Conservation (phyloP, 2,329 filamentous ascomycete genomes). For the Sphaerulina vaccinii region DNA sequence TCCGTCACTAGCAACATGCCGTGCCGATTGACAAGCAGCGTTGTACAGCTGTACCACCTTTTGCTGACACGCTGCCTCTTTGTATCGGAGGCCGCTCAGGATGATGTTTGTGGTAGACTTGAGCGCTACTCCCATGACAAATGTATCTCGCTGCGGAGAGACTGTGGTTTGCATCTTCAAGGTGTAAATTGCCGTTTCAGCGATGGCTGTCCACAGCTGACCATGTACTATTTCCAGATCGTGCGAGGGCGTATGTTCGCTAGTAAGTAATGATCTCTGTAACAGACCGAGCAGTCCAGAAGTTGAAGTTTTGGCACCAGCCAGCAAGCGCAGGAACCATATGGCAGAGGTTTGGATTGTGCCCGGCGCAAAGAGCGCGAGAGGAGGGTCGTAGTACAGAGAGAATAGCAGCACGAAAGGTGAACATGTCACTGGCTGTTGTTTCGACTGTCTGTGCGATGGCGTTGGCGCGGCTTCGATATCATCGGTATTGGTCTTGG, state of each 20-base stretch:
- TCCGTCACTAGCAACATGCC: slow-evolving; percentile 64
- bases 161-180: slow-evolving; percentile 12
- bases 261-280: slow-evolving; percentile 19
- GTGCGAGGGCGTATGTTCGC: background rate
- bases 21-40: slow-evolving; percentile 51
- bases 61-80: background rate
- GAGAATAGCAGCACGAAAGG: slow-evolving; percentile 58
- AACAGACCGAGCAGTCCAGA: slow-evolving; percentile 21
- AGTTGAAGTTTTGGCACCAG: slow-evolving; percentile 19
- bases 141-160: slow-evolving; percentile 17
- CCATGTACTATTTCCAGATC: slow-evolving; percentile 1
- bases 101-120: slow-evolving; percentile 68
- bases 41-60: slow-evolving; percentile 25
- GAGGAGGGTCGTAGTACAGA: slow-evolving; percentile 25
- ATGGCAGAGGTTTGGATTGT: slow-evolving; percentile 16
- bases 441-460: slow-evolving; percentile 59
- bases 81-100: slow-evolving; percentile 55
- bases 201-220: slow-evolving; percentile 22
- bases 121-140: slow-evolving; percentile 45
- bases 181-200: slow-evolving; percentile 11
- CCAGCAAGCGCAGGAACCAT: slow-evolving; percentile 24
- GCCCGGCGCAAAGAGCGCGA: slow-evolving; percentile 5
- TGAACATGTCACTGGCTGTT: slow-evolving; percentile 53
- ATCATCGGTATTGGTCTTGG: slow-evolving; percentile 55
- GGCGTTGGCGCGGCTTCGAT: slow-evolving; percentile 66